phyloP scores from a whole-genome alignment of 768 basidiomycete species.

The Tubosaeta sp. region DNA sequence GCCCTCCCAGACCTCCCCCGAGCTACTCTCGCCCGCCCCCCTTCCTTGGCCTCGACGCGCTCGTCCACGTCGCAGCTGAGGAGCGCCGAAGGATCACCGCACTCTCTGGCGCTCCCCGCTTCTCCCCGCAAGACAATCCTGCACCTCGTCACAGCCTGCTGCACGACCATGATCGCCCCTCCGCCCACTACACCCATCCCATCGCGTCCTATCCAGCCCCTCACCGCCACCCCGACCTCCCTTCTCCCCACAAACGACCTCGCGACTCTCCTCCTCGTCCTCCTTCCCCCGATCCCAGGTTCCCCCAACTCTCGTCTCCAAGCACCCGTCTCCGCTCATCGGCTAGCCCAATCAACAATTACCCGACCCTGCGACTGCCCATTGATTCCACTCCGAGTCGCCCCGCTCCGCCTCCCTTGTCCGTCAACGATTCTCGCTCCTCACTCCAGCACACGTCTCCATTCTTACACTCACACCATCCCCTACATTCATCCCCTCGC shows the following conservation, averaged over 20 bases:
- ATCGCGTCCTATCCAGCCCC: not conserved
- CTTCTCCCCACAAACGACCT: slow-evolving; percentile 19
- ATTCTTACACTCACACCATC: slow-evolving; percentile 10
- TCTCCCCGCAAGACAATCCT: not conserved
- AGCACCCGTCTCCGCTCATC: slow-evolving; percentile 15
- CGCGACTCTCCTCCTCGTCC: slow-evolving; percentile 16
- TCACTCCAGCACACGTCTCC: slow-evolving; percentile 11
- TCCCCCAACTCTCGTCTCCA: slow-evolving; percentile 14
- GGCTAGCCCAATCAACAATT: slow-evolving; percentile 18
- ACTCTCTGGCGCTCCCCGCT: not conserved
- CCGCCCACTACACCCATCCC: slow-evolving; percentile 1
- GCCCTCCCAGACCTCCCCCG: slow-evolving; percentile 2
- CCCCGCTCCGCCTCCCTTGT: slow-evolving; percentile 1
- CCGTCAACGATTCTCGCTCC: slow-evolving; percentile 8
- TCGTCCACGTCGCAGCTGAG: slow-evolving; percentile 68
- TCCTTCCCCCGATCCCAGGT: slow-evolving; percentile 7
- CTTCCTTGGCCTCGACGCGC: slow-evolving; percentile 51
- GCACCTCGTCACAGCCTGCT: slow-evolving; percentile 6
- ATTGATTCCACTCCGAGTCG: slow-evolving; percentile 7
- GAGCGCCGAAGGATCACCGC: slow-evolving; percentile 52
- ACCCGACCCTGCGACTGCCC: slow-evolving; percentile 22
- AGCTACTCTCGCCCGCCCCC: too few relatives aligned
- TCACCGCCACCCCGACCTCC: not conserved
- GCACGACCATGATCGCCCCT: slow-evolving; percentile 22
- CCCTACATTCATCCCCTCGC: slow-evolving; percentile 12